Conservation (phyloP, 2,329 filamentous ascomycete genomes). For the Chaetomium globosum region DNA sequence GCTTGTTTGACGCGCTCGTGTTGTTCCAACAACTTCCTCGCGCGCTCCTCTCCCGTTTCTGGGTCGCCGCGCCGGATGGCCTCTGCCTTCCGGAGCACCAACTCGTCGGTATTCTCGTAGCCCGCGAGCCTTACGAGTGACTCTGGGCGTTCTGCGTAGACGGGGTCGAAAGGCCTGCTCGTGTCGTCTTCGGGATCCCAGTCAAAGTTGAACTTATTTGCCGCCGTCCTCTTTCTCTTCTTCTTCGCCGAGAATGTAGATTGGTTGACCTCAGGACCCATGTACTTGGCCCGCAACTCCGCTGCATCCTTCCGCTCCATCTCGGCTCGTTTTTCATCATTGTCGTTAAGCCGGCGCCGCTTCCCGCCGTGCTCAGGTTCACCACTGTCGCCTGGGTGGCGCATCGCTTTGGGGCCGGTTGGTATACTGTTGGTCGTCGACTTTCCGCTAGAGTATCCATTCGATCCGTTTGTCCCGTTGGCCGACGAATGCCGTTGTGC, state of each 20-base stretch:
- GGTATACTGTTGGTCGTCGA: slow-evolving; percentile 52
- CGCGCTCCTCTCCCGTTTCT: slow-evolving; percentile 75
- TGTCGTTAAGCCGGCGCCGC: slow-evolving; percentile 51
- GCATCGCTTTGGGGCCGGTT: slow-evolving; percentile 72
- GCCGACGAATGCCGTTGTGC: slow-evolving; percentile 18
- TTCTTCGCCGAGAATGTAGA: slow-evolving; percentile 90
- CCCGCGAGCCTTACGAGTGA: slow-evolving; percentile 62
- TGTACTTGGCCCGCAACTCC: slow-evolving; percentile 77
- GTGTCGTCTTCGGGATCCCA: slow-evolving; percentile 97
- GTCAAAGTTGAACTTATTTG: slow-evolving; percentile 98
- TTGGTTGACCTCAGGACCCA: slow-evolving; percentile 84
- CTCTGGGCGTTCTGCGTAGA: slow-evolving; percentile 70
- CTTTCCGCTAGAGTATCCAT: slow-evolving; percentile 37
- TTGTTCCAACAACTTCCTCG: slow-evolving; percentile 80
- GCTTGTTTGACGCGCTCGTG: slow-evolving; percentile 76
- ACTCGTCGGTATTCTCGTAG: slow-evolving; percentile 57
- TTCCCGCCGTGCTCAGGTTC: slow-evolving; percentile 49
- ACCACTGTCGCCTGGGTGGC: slow-evolving; percentile 44
- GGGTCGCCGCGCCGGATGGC: slow-evolving; percentile 74
- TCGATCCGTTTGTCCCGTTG: slow-evolving; percentile 33
- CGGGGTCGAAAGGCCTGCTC: slow-evolving; percentile 76
- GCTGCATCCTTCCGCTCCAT: slow-evolving; percentile 69
- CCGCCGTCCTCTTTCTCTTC: slow-evolving; percentile 88
- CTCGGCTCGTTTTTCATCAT: slow-evolving; percentile 42
- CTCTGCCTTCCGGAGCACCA: slow-evolving; percentile 62